These are phyloP conservation scores for Voacanga thouarsii DNA, from an alignment of 257 asterid species.

Conservation along the genomic window DNA sequence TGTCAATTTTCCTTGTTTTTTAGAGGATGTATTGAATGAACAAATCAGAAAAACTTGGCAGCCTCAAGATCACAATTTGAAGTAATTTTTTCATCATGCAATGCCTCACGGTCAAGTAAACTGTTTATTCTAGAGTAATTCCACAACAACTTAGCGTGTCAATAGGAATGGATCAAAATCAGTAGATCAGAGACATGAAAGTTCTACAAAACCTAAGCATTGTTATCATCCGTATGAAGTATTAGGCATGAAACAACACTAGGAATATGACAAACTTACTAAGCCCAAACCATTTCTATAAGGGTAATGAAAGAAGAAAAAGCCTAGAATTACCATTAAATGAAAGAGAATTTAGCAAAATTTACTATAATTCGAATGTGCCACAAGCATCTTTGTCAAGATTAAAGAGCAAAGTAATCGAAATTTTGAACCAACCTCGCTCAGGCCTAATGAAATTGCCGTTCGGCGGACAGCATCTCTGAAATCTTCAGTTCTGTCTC, in stretches of 20 bases:
- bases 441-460: constrained; percentile 66
- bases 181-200: not conserved
- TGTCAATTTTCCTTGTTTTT: not conserved
- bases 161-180: not conserved
- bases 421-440: constrained; percentile 48
- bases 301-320: not conserved
- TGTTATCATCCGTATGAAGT: not conserved
- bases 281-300: not conserved
- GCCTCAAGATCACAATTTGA: not conserved
- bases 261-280: not conserved
- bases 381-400: not conserved
- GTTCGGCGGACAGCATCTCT: constrained; percentile 77
- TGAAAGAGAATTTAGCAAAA: not conserved
- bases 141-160: not conserved
- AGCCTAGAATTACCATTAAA: not conserved
- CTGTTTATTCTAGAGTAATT: not conserved
- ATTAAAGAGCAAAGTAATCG: not conserved
- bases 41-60: not conserved
- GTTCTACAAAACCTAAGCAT: too few relatives aligned
- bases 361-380: not conserved
- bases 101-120: not conserved
- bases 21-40: not conserved
- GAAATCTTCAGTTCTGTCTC: constrained; percentile 92
- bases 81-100: not conserved
- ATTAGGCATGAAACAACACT: too few relatives aligned